Evolutionary conservation across 768 basidiomycete species (phyloP), one percentile per base, ranked within the genome.

Genomic region (Baorangia bicolor): DNA sequence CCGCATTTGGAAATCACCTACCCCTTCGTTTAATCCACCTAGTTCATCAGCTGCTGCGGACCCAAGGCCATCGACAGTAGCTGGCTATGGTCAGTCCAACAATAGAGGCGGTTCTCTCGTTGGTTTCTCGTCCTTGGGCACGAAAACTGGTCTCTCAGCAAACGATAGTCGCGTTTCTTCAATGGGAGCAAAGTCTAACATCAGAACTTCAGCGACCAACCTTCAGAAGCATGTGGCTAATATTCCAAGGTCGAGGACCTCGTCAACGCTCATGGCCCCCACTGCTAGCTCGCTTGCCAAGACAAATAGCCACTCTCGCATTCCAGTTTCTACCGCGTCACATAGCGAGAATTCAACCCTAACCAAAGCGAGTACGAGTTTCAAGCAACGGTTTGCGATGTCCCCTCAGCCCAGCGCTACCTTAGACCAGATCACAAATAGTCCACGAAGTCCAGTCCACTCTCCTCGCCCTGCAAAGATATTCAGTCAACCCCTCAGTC

Each of bases 241-340:
- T 35, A 60, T 65, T 35, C 60, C 62, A 2, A 56, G 67, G 38
- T 63, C 53, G 14, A 70, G 75, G 34, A 71, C 69, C 0, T 72
- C 73, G 8, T 81, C 83, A 3, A 79, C 85, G 35, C 74, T 91
- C 13, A 73, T 87, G 48, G 88, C 88, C 1, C 89, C 89, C 0
- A 91, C 89, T 1, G 88, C 86, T 2, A 89, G 88, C 62, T 91
- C 89, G 2, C 72, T 90, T 23, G 89, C 89, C 3, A 88, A 84
- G 74, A 75, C 67, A 23, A 73, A 57, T 35, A 51, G 38, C 13
- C 62, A 63, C 23, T 53, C 68, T 31, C 68, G 67, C 13, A 61
- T 65, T 39, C 67, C 71, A 23, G 61, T 62, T 38, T 52, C 70
- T 10, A 39, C 48, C 23, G 34, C 54, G 41, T 44, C 61, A 9